These are phyloP conservation scores for cucumber (Cucumis sativus) DNA, from an alignment of 306 rosid species.

Conservation along the genomic window DNA sequence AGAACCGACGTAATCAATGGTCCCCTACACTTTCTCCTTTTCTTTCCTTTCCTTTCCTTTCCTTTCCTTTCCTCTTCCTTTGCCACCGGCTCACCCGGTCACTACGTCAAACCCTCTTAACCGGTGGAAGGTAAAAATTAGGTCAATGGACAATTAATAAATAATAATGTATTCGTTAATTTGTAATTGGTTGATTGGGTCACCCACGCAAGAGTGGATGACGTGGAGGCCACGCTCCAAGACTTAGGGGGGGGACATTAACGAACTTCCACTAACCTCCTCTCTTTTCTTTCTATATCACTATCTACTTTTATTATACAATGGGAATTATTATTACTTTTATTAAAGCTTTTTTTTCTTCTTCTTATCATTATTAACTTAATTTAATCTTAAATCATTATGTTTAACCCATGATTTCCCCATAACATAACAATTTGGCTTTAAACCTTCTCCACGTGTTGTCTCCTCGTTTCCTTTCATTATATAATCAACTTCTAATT, in stretches of 20 bases:
- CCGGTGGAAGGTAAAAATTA: background rate
- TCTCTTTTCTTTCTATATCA: background rate
- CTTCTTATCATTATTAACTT: background rate
- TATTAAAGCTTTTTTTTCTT: background rate
- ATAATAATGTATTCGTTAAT: background rate
- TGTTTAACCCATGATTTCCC: background rate
- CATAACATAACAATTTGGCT: background rate
- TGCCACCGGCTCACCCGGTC: constrained; percentile 1
- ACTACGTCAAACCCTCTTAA: background rate
- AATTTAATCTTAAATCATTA: background rate
- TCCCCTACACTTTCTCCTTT: constrained; percentile 16
- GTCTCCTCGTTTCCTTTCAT: background rate
- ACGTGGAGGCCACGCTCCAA: constrained; percentile 41
- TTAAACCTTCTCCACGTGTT: background rate
- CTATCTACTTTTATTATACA: background rate
- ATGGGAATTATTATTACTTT: background rate
- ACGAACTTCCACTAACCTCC: constrained; percentile 6
- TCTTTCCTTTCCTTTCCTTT: background rate
- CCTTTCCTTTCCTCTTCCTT: background rate
- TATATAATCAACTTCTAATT: background rate
- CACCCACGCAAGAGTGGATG: constrained; percentile 16
- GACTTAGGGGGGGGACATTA: constrained; percentile 14
- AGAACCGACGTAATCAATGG: constrained; percentile 26
- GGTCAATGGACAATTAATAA: background rate
- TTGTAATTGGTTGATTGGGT: background rate